Conservation (phyloP, 2,329 filamentous ascomycete genomes). For the Fusarium sp. region DNA sequence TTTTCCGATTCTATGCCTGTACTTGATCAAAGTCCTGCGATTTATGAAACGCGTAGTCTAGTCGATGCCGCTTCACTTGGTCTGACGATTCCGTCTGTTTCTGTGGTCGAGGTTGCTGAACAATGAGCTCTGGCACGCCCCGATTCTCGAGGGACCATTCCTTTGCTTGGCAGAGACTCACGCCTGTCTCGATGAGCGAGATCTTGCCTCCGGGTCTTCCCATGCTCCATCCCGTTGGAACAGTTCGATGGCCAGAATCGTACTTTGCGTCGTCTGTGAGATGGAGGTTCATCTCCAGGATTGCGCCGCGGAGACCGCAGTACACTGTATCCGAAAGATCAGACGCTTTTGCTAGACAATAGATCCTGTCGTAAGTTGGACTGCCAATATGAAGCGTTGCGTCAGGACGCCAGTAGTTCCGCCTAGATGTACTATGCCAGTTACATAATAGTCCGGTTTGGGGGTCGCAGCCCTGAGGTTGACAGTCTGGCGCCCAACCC, state of each 20-base stretch:
- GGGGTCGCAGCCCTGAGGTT: conserved; percentile 51
- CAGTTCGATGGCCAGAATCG: conserved; percentile 16
- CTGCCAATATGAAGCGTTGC: conserved; percentile 59
- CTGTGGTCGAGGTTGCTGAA: conserved; percentile 29
- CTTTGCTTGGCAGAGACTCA: conserved; percentile 43
- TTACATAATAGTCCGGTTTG: conserved; percentile 52
- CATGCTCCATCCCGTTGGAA: conserved; percentile 45
- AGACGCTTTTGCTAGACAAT: conserved; percentile 61
- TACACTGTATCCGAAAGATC: conserved; percentile 63
- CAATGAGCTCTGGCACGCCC: conserved; percentile 44
- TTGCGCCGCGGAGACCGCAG: conserved; percentile 60
- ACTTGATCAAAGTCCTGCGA: conserved; percentile 27
- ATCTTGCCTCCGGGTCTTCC: conserved; percentile 37
- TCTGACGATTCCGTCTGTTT: conserved; percentile 8
- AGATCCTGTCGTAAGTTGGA: conserved; percentile 52
- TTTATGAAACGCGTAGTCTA: conserved; percentile 42
- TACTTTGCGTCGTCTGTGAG: conserved; percentile 42
- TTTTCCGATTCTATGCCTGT: neutral
- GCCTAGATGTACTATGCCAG: conserved; percentile 61
- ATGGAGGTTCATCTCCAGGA: conserved; percentile 57
- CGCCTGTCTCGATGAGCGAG: conserved; percentile 50
- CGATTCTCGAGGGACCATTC: conserved; percentile 38
- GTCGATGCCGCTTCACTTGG: conserved; percentile 30
- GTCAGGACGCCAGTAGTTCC: conserved; percentile 62
- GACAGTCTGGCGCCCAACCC: conserved; percentile 24